Evolutionary conservation across 2,329 filamentous ascomycete genomes (phyloP).

Genomic region (Conoideocrella luteorostrata): DNA sequence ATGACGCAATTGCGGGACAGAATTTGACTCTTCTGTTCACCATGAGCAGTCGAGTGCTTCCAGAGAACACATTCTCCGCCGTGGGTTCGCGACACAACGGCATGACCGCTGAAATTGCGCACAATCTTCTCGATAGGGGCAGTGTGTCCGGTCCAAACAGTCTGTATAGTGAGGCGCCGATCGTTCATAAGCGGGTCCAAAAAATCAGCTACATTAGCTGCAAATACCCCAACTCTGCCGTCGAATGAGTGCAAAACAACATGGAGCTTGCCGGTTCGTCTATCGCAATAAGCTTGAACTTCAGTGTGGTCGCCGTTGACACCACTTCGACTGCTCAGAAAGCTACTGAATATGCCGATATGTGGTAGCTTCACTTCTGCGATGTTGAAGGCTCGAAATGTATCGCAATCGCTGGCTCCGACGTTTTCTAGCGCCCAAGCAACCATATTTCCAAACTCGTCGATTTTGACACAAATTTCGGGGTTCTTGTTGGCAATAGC

Average conservation of each 20-base stretch:
- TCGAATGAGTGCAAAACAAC: constrained; percentile 80
- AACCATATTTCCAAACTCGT: constrained; percentile 79
- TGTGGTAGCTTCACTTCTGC: constrained; percentile 62
- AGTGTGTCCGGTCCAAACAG: constrained; percentile 79
- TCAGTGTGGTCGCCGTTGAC: constrained; percentile 47
- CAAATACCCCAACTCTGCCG: constrained; percentile 75
- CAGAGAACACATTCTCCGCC: constrained; percentile 78
- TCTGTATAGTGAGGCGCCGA: constrained; percentile 53
- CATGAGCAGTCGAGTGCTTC: constrained; percentile 46
- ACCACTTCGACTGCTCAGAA: constrained; percentile 16
- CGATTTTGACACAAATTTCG: constrained; percentile 80
- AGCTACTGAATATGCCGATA: constrained; percentile 39
- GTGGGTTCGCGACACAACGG: constrained; percentile 73
- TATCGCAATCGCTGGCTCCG: constrained; percentile 59
- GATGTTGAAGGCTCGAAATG: constrained; percentile 74
- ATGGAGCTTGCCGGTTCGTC: constrained; percentile 56
- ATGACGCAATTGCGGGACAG: constrained; percentile 64
- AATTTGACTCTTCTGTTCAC: constrained; percentile 33
- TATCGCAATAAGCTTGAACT: constrained; percentile 66
- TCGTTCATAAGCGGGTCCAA: constrained; percentile 65
- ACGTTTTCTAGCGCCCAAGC: constrained; percentile 90
- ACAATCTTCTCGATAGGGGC: constrained; percentile 77
- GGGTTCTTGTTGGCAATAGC: constrained; percentile 78
- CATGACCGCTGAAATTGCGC: constrained; percentile 72
- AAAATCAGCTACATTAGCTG: constrained; percentile 69